Evolutionary conservation across 2,329 filamentous ascomycete species (phyloP), one percentile per base, ranked within the genome.

Genomic region (Verruconis gallopava): DNA sequence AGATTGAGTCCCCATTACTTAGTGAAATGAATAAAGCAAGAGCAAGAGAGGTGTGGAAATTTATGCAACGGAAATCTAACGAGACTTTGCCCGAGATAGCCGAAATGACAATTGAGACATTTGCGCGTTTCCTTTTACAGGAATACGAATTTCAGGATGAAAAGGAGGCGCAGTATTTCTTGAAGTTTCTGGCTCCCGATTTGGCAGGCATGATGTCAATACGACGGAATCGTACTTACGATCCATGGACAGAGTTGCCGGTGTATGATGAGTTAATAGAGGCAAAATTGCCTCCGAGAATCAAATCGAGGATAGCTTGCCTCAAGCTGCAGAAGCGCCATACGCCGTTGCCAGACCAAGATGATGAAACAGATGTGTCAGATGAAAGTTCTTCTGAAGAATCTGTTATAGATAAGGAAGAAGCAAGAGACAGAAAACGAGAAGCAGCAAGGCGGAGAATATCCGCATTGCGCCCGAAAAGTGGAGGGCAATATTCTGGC

Each of bases 21-120:
- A 43, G 21, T 17, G 28, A 37, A 33, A 25, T 43, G 28, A 38
- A 43, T 13, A 38, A 59, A 57, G 15, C 9, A 53, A 57, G 42
- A 52, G 57, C 5, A 50, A 56, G 4, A n/a, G 51, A 53, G 14
- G 45, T 63, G 4, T 63, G 60, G 46, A 59, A 61, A 21, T 59
- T 62, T 45, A 60, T 62, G 51, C 57, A 60, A 37, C 61, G 58
- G 38, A 55, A 55, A 15, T 52, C 60, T 4, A 58, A 57, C 25
- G 54, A 52, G 35, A 56, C 56, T 11, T 20, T 17, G 4, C 22
- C 35, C 6, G 19, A 33, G 19, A n/a, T 25, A 6, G 30, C 20
- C 13, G 39, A 36, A 3, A 25, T 46, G 2, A 46, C 44, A 12
- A 19, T 44, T 5, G 21, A 37, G 5, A 28, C 14, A 12, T 28